Evolutionary conservation across 345 rosid species (phyloP).

Genomic region (Euclidium syriacum): DNA sequence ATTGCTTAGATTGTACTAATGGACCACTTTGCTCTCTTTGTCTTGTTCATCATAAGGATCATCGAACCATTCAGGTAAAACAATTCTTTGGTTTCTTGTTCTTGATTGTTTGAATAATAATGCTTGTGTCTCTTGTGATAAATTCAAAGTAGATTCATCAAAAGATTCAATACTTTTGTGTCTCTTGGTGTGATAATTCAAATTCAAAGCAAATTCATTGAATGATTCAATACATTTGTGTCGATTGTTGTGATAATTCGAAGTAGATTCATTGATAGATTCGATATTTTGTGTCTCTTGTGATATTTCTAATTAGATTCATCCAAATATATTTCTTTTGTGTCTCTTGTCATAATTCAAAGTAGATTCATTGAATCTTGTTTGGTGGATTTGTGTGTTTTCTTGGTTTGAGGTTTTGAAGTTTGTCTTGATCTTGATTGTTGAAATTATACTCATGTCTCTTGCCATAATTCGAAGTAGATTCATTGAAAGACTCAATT

Average conservation of each 20-base stretch:
- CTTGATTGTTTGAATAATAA: not conserved
- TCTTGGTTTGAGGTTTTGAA: no score
- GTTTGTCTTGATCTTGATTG: no score
- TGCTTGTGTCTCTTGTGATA: not conserved
- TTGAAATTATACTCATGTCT: no score
- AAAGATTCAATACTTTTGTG: not conserved
- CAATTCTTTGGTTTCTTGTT: not conserved
- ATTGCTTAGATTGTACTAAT: conserved; percentile 82
- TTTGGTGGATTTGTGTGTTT: no score
- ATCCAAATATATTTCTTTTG: no score
- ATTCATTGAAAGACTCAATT: no score
- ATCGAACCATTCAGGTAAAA: conserved; percentile 77
- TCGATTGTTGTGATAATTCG: not conserved
- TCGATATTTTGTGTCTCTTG: no score
- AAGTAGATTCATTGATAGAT: not conserved
- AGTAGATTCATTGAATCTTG: no score
- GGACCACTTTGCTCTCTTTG: conserved; percentile 84
- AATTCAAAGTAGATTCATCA: not conserved
- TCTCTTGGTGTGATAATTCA: no score
- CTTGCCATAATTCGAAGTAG: no score
- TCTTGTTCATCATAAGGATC: conserved; percentile 67
- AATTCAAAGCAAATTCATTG: not conserved
- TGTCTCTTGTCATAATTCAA: no score
- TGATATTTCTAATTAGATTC: no score
- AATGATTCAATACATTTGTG: not conserved